A percentile compares a stretch with the other conserved stretches of the same genome.
These are phyloP conservation scores for Calonectria fujianensis DNA, from an alignment of 2,329 filamentous ascomycete genomes.

Conservation along the genomic window DNA sequence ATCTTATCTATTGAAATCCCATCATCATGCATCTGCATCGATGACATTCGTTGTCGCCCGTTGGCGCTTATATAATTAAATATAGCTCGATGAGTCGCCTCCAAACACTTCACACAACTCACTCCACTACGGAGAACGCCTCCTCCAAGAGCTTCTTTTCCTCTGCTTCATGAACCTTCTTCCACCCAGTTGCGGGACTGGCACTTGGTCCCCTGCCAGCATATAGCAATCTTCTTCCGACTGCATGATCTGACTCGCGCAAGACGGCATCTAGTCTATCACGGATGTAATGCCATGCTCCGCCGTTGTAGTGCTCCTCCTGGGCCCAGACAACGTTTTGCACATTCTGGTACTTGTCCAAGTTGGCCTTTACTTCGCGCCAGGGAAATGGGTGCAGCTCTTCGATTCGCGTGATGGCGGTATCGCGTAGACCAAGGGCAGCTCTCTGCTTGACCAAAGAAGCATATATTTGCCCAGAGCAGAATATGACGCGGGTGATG, in stretches of 20 bases:
- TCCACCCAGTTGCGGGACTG: constrained; percentile 44
- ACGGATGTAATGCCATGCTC: constrained; percentile 52
- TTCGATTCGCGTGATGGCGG: constrained; percentile 51
- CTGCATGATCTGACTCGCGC: neutral
- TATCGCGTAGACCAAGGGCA: constrained; percentile 35
- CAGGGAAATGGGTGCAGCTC: constrained; percentile 55
- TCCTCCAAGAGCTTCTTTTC: constrained; percentile 40
- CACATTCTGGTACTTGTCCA: constrained; percentile 49
- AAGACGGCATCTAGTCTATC: constrained; percentile 50
- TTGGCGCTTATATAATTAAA: too few relatives aligned
- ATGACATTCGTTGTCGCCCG: too few relatives aligned
- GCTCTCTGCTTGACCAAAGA: constrained; percentile 42
- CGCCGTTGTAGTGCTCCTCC: constrained; percentile 54
- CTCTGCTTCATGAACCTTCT: constrained; percentile 41
- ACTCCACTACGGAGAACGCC: constrained; percentile 39
- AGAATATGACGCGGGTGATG: constrained; percentile 94
- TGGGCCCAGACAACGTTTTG: constrained; percentile 52
- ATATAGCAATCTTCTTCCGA: constrained; percentile 33
- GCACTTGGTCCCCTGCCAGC: constrained; percentile 43
- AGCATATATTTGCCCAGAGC: constrained; percentile 91
- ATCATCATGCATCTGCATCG: too few relatives aligned
- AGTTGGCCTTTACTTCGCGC: constrained; percentile 45
- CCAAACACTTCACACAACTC: neutral
- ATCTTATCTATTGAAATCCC: too few relatives aligned
- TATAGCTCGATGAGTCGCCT: too few relatives aligned